Evolutionary conservation across 179 eudicot genomes (phyloP).

Genomic region (Camellia oleifera): DNA sequence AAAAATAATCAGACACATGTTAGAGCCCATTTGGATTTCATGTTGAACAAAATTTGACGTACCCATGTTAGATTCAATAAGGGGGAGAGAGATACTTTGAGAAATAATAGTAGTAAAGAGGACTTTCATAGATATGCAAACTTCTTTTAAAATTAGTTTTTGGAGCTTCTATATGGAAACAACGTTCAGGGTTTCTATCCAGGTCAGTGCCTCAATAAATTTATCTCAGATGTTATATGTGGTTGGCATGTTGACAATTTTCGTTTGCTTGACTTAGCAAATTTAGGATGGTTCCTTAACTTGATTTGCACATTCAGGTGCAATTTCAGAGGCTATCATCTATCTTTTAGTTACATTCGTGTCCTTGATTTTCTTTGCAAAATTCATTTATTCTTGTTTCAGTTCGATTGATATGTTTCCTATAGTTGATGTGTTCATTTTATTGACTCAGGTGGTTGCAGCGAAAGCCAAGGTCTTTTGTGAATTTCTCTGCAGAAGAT

Average conservation of each 20-base stretch:
- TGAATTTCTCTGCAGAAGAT: not conserved
- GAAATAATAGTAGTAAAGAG: not conserved
- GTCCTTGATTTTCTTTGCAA: not conserved
- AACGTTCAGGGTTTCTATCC: not conserved
- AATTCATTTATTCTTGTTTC: not conserved
- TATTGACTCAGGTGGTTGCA: not conserved
- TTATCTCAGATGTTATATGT: not conserved
- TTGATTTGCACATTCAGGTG: not conserved
- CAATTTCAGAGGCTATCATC: not conserved
- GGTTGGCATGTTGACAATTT: not conserved
- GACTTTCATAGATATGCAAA: not conserved
- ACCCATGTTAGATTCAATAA: not conserved
- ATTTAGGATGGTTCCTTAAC: not conserved
- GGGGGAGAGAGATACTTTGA: not conserved
- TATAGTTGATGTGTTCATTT: not conserved
- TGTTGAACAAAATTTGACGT: not conserved
- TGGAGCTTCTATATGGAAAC: not conserved
- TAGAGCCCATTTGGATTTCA: not conserved
- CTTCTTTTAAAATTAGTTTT: not conserved
- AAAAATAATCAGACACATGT: not conserved
- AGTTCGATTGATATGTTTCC: not conserved
- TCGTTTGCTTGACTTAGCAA: not conserved
- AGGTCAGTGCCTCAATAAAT: not conserved
- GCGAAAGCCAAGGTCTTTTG: not conserved
- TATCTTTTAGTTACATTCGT: not conserved